phyloP scores from a whole-genome alignment of 345 rosid species.

The Aquilaria malaccensis region DNA sequence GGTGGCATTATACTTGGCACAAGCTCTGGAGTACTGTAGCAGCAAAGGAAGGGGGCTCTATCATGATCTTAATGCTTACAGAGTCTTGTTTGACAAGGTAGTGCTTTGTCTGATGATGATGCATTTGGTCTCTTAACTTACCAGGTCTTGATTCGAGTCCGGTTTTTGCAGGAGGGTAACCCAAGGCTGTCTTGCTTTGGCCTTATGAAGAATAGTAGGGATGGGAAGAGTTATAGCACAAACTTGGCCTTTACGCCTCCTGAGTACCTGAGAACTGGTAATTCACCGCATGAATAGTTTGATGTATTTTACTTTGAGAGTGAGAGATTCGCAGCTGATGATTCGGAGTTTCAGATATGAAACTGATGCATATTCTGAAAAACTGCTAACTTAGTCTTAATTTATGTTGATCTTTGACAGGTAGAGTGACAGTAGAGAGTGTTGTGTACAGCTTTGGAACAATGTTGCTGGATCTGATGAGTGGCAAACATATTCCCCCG shows the following conservation, averaged over 20 bases:
- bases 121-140: constrained; percentile 1
- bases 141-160: neutral
- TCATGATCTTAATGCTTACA: constrained; percentile 94
- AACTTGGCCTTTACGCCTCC: constrained; percentile 99
- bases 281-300: neutral
- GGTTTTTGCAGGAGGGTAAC: constrained; percentile 65
- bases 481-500: constrained; percentile 98
- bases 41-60: constrained; percentile 87
- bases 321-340: too few species aligned
- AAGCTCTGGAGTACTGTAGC: constrained; percentile 85
- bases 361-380: neutral
- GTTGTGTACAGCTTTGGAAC: constrained; percentile 98
- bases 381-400: constrained; percentile 7
- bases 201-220: constrained; percentile 91
- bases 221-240: constrained; percentile 93
- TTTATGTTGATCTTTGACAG: constrained; percentile 34
- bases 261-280: constrained; percentile 85
- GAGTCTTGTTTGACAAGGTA: constrained; percentile 90
- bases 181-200: constrained; percentile 93
- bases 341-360: neutral
- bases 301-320: too few species aligned
- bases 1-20: constrained; percentile 84
- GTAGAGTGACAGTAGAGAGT: constrained; percentile 88
- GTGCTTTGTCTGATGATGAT: neutral
- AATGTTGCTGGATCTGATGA: constrained; percentile 84